phyloP scores from a whole-genome alignment of 1,284 basidiomycete genomes.

The Malassezia caprae region DNA sequence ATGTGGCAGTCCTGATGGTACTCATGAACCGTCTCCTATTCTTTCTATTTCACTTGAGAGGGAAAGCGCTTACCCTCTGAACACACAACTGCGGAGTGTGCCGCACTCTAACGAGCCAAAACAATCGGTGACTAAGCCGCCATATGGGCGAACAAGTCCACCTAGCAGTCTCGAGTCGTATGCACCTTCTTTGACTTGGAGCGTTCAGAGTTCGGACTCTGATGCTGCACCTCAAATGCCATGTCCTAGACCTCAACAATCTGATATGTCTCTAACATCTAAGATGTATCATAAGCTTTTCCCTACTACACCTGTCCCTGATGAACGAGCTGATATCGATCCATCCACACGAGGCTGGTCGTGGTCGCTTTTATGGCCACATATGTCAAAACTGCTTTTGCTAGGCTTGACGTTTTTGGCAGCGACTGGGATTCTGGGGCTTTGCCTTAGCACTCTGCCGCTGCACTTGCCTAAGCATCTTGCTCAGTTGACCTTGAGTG shows the following conservation, averaged over 20 bases:
- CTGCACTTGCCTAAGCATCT: constrained; percentile 38
- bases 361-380: constrained; percentile 28
- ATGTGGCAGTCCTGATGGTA: background rate
- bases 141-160: background rate
- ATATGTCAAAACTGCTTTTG: constrained; percentile 28
- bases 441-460: constrained; percentile 40
- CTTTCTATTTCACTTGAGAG: background rate
- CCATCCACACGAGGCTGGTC: constrained; percentile 20
- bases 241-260: background rate
- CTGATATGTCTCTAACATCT: background rate
- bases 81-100: background rate
- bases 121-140: background rate
- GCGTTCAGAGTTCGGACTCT: background rate
- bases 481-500: constrained; percentile 35
- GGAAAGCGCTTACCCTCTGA: background rate
- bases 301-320: background rate
- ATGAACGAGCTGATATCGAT: constrained; percentile 19
- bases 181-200: constrained; percentile 7
- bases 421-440: constrained; percentile 33
- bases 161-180: constrained; percentile 3
- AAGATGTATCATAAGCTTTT: background rate
- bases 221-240: constrained; percentile 8
- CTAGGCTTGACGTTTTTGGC: constrained; percentile 30
- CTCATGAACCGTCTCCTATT: background rate
- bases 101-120: background rate